Conservation (phyloP, 169 alveolate species). For the Plasmodium berghei region DNA sequence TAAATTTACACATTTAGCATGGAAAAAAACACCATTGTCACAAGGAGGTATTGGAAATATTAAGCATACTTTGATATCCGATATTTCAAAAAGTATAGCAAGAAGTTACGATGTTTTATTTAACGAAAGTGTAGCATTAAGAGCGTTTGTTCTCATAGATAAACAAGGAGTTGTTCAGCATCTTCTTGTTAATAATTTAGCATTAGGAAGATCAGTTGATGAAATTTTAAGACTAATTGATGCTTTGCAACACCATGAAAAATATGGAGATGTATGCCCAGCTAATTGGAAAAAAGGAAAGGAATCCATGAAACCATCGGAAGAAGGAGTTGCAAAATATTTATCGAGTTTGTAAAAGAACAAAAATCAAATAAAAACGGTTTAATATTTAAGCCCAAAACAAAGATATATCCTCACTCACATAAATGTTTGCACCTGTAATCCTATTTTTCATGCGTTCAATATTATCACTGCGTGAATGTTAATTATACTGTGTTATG, state of each 20-base stretch:
- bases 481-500: too few species aligned
- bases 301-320: slow-evolving; percentile 96
- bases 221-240: slow-evolving; percentile 97
- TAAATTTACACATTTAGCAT: slow-evolving; percentile 96
- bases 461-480: too few species aligned
- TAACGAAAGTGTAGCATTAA: slow-evolving; percentile 92
- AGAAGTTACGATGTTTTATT: slow-evolving; percentile 94
- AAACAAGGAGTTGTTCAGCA: slow-evolving; percentile 96
- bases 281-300: slow-evolving; percentile 98
- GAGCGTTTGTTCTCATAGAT: slow-evolving; percentile 99
- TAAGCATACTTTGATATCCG: slow-evolving; percentile 95
- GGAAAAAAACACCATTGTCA: slow-evolving; percentile 94
- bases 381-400: neutral
- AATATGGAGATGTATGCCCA: slow-evolving; percentile 99
- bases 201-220: slow-evolving; percentile 98
- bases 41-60: slow-evolving; percentile 98
- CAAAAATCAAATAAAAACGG: neutral
- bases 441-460: too few species aligned
- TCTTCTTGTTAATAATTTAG: slow-evolving; percentile 95
- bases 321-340: slow-evolving; percentile 91
- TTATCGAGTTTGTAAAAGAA: slow-evolving; percentile 65
- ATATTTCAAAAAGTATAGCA: slow-evolving; percentile 92
- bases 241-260: slow-evolving; percentile 96
- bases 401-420: too few species aligned
- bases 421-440: too few species aligned